These are phyloP conservation scores for Pachysandra terminalis DNA, from an alignment of 164 flowering plant species.

Conservation along the genomic window DNA sequence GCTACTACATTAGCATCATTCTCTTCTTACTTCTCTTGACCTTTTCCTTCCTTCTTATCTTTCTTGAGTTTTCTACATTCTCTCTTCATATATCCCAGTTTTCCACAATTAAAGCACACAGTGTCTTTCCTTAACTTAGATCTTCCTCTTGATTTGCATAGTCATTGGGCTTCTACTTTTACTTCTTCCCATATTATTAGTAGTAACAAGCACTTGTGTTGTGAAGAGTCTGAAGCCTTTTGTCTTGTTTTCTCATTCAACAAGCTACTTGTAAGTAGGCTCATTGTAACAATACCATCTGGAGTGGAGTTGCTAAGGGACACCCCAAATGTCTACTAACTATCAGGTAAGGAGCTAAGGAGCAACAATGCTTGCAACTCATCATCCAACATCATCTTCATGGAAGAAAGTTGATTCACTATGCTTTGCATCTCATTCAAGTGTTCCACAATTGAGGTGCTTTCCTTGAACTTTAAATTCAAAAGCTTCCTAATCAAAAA, in stretches of 20 bases:
- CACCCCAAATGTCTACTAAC: neutral
- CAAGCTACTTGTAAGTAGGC: neutral
- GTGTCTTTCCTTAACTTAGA: neutral
- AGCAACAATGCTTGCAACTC: slow-evolving; percentile 2
- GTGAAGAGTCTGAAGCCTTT: neutral
- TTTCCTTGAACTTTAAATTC: neutral
- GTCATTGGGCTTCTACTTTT: neutral
- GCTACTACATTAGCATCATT: neutral
- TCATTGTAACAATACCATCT: neutral
- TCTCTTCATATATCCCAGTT: neutral
- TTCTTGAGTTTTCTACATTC: neutral
- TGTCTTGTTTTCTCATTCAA: neutral
- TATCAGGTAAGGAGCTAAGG: neutral
- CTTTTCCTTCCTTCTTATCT: neutral
- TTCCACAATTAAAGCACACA: neutral
- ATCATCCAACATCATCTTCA: neutral
- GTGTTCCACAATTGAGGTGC: neutral
- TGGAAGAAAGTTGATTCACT: neutral
- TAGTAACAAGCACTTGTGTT: neutral
- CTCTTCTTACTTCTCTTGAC: neutral
- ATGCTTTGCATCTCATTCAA: neutral
- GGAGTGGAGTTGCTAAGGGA: neutral
- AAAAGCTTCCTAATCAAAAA: neutral
- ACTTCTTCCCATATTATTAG: neutral
- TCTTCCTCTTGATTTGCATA: neutral